A percentile compares a stretch with the other conserved stretches of the same genome.
Evolutionary conservation across 2,329 filamentous ascomycete genomes (phyloP).

Genomic region (Aureobasidium uvarum): DNA sequence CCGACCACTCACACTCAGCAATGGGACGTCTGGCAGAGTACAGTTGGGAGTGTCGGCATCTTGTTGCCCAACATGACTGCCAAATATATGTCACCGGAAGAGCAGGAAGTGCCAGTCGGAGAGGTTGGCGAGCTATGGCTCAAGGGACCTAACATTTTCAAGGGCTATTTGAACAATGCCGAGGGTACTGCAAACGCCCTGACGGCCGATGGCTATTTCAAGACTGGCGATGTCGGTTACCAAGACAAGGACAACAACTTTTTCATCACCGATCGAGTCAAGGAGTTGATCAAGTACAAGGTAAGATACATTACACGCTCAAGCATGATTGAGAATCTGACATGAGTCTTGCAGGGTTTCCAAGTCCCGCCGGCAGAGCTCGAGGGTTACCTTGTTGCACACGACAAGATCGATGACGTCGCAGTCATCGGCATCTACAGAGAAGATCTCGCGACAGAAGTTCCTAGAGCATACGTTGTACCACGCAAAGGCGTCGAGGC

Average conservation of each 20-base stretch:
- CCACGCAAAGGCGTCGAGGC: slow-evolving; percentile 40
- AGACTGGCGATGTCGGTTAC: slow-evolving; percentile 82
- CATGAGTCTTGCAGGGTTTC: slow-evolving; percentile 37
- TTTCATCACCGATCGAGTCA: slow-evolving; percentile 84
- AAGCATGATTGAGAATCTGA: slow-evolving; percentile 7
- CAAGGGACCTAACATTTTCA: slow-evolving; percentile 76
- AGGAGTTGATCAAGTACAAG: slow-evolving; percentile 68
- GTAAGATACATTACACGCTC: neutral
- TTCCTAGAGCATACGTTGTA: slow-evolving; percentile 48
- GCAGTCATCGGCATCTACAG: slow-evolving; percentile 49
- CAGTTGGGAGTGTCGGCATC: slow-evolving; percentile 74
- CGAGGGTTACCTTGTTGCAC: slow-evolving; percentile 46
- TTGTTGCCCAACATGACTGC: slow-evolving; percentile 76
- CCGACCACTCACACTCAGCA: slow-evolving; percentile 70
- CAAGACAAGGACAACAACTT: slow-evolving; percentile 76
- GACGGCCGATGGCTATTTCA: slow-evolving; percentile 79
- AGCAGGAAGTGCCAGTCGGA: slow-evolving; percentile 60
- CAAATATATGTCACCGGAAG: slow-evolving; percentile 68
- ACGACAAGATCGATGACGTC: slow-evolving; percentile 46
- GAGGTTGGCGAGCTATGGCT: slow-evolving; percentile 63
- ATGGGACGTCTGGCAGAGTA: slow-evolving; percentile 72
- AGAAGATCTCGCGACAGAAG: slow-evolving; percentile 48
- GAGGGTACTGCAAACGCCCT: slow-evolving; percentile 69
- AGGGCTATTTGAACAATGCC: slow-evolving; percentile 73
- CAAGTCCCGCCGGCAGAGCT: slow-evolving; percentile 51